phyloP scores from a whole-genome alignment of 1,284 basidiomycete species.

The Puccinia coronata region DNA sequence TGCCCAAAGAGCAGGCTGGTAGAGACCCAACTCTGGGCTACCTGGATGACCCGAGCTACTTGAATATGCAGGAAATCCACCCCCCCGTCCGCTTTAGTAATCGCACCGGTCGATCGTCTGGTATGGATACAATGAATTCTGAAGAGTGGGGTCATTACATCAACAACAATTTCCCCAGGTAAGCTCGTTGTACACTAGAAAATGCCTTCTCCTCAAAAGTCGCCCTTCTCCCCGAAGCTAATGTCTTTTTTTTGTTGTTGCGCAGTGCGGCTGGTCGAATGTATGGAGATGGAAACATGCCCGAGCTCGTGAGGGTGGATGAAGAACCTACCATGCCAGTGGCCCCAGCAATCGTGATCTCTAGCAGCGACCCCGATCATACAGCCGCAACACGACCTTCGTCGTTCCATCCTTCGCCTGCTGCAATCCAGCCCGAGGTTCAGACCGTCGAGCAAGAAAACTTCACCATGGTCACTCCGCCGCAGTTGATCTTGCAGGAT shows the following conservation, averaged over 20 bases:
- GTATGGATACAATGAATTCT: slow-evolving; percentile 20
- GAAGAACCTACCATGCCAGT: background rate
- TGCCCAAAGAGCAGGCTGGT: background rate
- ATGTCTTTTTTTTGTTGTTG: background rate
- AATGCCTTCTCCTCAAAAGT: background rate
- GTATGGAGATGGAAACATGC: background rate
- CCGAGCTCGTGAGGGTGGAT: background rate
- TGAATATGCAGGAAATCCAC: background rate
- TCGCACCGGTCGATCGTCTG: slow-evolving; percentile 15
- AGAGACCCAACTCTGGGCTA: background rate
- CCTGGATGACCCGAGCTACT: slow-evolving; percentile 2
- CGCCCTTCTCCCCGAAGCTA: background rate
- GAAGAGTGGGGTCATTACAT: slow-evolving; percentile 33
- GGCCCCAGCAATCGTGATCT: background rate
- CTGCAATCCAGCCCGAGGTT: background rate
- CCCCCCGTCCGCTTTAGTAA: slow-evolving; percentile 6
- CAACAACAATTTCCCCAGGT: background rate
- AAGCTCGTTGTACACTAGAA: background rate
- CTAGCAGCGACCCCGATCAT: background rate
- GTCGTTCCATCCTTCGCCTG: background rate
- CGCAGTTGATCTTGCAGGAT: background rate
- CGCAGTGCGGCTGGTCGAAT: background rate
- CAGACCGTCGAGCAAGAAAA: slow-evolving; percentile 13
- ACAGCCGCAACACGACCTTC: background rate
- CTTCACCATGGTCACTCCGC: slow-evolving; percentile 9